Base-by-base conservation (phyloP, 2,329 filamentous ascomycete genomes). In the Cercospora citrullina region DNA sequence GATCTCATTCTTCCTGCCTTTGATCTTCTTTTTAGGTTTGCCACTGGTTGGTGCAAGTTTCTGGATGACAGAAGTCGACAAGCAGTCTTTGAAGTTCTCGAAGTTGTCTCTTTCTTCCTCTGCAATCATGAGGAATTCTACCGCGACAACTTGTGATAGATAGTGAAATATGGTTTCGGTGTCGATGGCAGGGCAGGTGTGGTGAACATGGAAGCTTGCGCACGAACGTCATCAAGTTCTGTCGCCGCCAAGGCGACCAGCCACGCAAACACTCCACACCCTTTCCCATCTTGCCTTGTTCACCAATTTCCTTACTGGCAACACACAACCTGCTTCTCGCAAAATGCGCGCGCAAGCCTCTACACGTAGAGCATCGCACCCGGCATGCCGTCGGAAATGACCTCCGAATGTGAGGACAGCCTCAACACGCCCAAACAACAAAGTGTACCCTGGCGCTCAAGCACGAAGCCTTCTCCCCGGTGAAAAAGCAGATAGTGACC, bases 21-120 rank as follows among this genome's bases (percentile, higher is more conserved):
- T 81, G 3, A 82, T 75, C 62, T 82, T 84, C 67, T 84, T 83
- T 69, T 84, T 85, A 59, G 75, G 69, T 63, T 79, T 80, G 64
- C 80, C 78, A 65, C 82, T 79, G 69, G 78, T 69, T 28, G 81
- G 75, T 67, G 85, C 80, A 12, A 89, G 85, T 68, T 85, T 87
- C 60, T 87, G 86, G 63, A 94, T 86, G 12, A 95, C 82, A 0
- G 87, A 84, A 16, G 87, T 87, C 8, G 91, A 91, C 69, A 95
- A 82, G 75, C 87, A 91, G 74, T 95, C 92, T 64, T 90, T 85
- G 78, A 95, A 93, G 58, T 88, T 81, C 63, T 88, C 86, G 77
- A 87, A 90, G 74, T 92, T 92, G 45, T 76, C 72, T 63, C 79
- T 74, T 61, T 82, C 79, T 65, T 82, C 76, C 16, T 76, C 77